These are phyloP conservation scores for Metarhizium sp. DNA, from an alignment of 2,329 filamentous ascomycete genomes.

Conservation along the genomic window DNA sequence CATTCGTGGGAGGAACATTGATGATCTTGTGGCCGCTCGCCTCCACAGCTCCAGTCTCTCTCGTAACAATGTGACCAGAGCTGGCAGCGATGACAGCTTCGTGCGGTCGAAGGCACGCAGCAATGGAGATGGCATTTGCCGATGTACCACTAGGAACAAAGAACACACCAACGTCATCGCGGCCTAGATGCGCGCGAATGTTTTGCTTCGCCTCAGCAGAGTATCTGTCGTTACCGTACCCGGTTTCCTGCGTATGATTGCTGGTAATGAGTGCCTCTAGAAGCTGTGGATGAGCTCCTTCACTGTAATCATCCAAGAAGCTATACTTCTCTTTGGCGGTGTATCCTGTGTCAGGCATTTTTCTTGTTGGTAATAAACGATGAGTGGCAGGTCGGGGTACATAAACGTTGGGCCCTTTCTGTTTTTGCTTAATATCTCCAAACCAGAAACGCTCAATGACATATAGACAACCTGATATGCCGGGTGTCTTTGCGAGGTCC, in stretches of 20 bases:
- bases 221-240: conserved; percentile 38
- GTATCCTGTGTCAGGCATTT: conserved; percentile 8
- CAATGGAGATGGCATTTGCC: conserved; percentile 42
- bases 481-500: background rate
- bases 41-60: conserved; percentile 41
- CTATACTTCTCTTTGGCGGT: conserved; percentile 25
- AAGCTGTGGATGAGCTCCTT: conserved; percentile 40
- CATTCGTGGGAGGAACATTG: conserved; percentile 32
- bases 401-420: background rate
- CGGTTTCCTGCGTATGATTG: conserved; percentile 34
- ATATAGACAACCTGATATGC: background rate
- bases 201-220: conserved; percentile 29
- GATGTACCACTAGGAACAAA: conserved; percentile 43
- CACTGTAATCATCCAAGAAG: conserved; percentile 42
- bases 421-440: background rate
- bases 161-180: conserved; percentile 34
- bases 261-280: conserved; percentile 34
- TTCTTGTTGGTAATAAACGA: background rate
- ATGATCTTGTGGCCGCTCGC: conserved; percentile 43
- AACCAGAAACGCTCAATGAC: background rate
- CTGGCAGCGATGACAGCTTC: conserved; percentile 41
- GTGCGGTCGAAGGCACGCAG: conserved; percentile 38
- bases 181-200: conserved; percentile 28
- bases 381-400: background rate
- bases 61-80: conserved; percentile 38